These are phyloP conservation scores for Amylocystis lapponica DNA, from an alignment of 768 basidiomycete species.

Conservation along the genomic window DNA sequence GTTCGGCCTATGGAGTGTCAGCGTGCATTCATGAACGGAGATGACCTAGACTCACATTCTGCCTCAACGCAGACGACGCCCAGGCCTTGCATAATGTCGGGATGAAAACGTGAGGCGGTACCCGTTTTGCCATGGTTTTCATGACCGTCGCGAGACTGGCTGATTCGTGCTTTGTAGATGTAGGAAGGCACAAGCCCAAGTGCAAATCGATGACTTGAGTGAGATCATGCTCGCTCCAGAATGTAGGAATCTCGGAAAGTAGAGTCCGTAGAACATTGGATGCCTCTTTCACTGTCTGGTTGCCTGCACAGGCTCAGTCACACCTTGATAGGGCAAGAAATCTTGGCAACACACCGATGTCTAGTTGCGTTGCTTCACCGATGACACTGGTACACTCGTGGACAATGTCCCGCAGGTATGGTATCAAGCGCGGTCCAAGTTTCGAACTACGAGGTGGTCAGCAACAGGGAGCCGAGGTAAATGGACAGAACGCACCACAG, in stretches of 20 bases:
- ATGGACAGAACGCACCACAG: constrained; percentile 46
- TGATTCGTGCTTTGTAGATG: constrained; percentile 17
- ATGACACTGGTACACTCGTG: constrained; percentile 47
- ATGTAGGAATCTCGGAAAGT: constrained; percentile 71
- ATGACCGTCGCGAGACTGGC: constrained; percentile 39
- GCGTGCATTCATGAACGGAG: background rate
- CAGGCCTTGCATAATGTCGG: constrained; percentile 59
- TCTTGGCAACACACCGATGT: no score
- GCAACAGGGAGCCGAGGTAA: background rate
- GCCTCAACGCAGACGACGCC: constrained; percentile 30
- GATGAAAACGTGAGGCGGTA: constrained; percentile 61
- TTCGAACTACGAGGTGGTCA: constrained; percentile 42
- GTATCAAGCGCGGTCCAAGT: constrained; percentile 85
- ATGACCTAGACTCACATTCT: constrained; percentile 30
- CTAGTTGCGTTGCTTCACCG: constrained; percentile 24
- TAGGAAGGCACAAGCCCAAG: constrained; percentile 34
- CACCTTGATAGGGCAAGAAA: no score
- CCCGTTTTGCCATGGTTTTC: constrained; percentile 64
- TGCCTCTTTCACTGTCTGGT: no score
- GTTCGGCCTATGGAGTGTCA: constrained; percentile 5
- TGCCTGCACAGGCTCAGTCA: no score
- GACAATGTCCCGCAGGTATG: constrained; percentile 71
- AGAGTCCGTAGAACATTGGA: constrained; percentile 59
- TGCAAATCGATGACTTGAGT: constrained; percentile 50
- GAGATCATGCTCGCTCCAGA: constrained; percentile 66